phyloP scores from a whole-genome alignment of 345 rosid genomes.

The Physaria fendleri region DNA sequence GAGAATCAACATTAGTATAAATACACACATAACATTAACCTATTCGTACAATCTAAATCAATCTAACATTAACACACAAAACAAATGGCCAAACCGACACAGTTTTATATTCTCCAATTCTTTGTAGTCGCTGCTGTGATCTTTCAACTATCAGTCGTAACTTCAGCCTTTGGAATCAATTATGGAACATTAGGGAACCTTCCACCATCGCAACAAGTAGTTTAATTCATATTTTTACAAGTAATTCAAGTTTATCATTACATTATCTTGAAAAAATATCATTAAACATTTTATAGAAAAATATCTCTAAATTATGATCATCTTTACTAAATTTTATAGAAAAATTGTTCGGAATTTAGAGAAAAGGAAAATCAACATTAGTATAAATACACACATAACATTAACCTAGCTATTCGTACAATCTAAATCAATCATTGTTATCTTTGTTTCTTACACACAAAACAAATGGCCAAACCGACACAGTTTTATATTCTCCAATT shows the following conservation, averaged over 20 bases:
- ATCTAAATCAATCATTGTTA: neutral
- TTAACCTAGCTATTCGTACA: neutral
- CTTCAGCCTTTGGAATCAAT: conserved; percentile 54
- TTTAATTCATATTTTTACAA: too few relatives aligned
- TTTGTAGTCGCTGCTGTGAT: conserved; percentile 22
- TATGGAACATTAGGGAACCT: conserved; percentile 66
- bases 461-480: neutral
- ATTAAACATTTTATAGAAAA: neutral
- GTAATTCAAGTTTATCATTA: neutral
- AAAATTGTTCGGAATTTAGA: neutral
- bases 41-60: neutral
- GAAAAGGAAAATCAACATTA: neutral
- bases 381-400: neutral
- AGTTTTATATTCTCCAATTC: neutral
- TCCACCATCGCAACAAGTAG: conserved; percentile 53
- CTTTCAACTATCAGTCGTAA: conserved; percentile 34
- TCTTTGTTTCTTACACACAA: neutral
- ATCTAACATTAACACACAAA: neutral
- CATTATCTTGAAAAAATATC: neutral
- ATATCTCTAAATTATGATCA: too few relatives aligned
- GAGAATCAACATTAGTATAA: neutral
- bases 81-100: neutral
- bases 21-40: neutral
- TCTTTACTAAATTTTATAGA: neutral
- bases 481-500: neutral